A percentile compares a stretch with the other conserved stretches of the same genome.
These are phyloP conservation scores for Backusella morwellensis DNA, from an alignment of 192 early-diverging fungal genomes.

Conservation along the genomic window DNA sequence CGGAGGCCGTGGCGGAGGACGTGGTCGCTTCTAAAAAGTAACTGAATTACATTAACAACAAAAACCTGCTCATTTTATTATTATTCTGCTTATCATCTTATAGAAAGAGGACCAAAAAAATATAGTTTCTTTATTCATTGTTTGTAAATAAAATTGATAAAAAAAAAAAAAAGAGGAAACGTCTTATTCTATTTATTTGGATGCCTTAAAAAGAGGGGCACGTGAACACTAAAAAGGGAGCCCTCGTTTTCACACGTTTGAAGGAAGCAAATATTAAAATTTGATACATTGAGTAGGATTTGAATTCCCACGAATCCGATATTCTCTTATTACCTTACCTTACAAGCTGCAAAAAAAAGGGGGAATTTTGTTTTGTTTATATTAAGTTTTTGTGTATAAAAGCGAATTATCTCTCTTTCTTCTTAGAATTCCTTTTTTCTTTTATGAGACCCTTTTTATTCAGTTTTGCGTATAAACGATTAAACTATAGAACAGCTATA, in stretches of 20 bases:
- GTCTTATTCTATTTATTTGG: not conserved
- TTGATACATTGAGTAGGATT: not conserved
- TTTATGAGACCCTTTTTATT: not conserved
- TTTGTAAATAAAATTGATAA: not conserved
- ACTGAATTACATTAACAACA: not conserved
- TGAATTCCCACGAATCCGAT: not conserved
- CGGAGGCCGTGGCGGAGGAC: slow-evolving; percentile 9
- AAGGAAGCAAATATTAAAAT: not conserved
- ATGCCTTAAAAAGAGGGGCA: not conserved
- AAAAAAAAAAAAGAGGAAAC: not conserved
- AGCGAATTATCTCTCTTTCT: not conserved
- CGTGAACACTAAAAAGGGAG: not conserved
- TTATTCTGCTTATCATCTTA: slow-evolving; percentile 4
- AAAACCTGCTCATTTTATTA: not conserved
- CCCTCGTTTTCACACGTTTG: not conserved
- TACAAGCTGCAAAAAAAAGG: not conserved
- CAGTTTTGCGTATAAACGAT: not conserved
- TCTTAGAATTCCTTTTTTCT: not conserved
- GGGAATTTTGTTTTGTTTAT: not conserved
- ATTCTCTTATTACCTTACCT: not conserved
- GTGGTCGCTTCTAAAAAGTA: slow-evolving; percentile 1
- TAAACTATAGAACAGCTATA: not conserved
- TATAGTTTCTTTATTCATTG: slow-evolving; percentile 5
- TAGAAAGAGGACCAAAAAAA: not conserved
- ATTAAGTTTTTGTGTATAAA: not conserved